Conservation (phyloP, 805 yeast species). For the Naumovozyma castellii region DNA sequence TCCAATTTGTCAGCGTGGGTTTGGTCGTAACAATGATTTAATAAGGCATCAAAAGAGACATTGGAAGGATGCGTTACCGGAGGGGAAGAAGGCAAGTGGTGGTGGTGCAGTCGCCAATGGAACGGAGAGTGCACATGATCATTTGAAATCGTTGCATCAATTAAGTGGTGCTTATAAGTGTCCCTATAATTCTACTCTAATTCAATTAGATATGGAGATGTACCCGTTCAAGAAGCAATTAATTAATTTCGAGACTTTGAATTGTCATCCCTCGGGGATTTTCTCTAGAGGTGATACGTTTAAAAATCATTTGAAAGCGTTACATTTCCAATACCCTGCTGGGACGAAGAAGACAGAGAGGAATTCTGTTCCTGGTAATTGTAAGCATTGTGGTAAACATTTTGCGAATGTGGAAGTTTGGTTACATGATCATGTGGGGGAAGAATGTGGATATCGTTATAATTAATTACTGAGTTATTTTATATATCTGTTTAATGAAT, state of each 20-base stretch:
- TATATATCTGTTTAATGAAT: too few relatives aligned
- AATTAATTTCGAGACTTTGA: slow-evolving; percentile 22
- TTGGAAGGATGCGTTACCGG: slow-evolving; percentile 47
- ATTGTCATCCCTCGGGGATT: slow-evolving; percentile 75
- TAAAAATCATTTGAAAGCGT: slow-evolving; percentile 81
- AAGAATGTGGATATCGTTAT: slow-evolving; percentile 25
- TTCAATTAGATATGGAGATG: slow-evolving; percentile 24
- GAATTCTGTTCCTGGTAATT: slow-evolving; percentile 54
- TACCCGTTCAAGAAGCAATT: slow-evolving; percentile 21
- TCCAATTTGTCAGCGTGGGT: slow-evolving; percentile 70
- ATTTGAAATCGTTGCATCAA: slow-evolving; percentile 22
- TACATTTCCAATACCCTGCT: slow-evolving; percentile 80
- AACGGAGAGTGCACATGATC: slow-evolving; percentile 17
- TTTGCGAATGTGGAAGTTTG: slow-evolving; percentile 71
- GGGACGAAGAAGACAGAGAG: slow-evolving; percentile 80
- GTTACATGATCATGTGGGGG: slow-evolving; percentile 62
- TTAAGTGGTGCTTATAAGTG: slow-evolving; percentile 52
- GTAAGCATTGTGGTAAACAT: slow-evolving; percentile 62
- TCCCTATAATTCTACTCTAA: slow-evolving; percentile 43
- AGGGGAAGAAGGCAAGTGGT: neutral
- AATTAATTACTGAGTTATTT: slow-evolving; percentile 14
- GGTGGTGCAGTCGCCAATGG: neutral
- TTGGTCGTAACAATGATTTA: slow-evolving; percentile 80
- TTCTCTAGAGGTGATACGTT: slow-evolving; percentile 86
- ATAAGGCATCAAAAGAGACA: slow-evolving; percentile 81